Conservation (phyloP, 108 stramenopile species). For the Cyclotella distinguenda region DNA sequence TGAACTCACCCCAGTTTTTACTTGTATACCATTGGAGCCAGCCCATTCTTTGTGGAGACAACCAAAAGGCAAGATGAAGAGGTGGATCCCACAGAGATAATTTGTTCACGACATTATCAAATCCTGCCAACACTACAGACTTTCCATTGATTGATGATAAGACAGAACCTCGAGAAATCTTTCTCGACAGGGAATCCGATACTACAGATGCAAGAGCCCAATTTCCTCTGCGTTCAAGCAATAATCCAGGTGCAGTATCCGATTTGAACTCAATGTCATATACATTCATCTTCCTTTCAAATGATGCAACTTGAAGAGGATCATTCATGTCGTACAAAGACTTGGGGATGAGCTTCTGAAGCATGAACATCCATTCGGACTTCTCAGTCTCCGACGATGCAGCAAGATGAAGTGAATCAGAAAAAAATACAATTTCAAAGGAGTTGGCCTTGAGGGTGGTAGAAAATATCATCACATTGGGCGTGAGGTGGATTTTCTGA, state of each 20-base stretch:
- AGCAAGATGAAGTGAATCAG: slow-evolving; percentile 32
- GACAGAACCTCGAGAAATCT: slow-evolving; percentile 23
- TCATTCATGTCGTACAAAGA: slow-evolving; percentile 13
- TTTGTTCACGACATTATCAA: slow-evolving; percentile 14
- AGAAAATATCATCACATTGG: slow-evolving; percentile 29
- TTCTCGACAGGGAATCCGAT: slow-evolving; percentile 22
- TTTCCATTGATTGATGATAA: slow-evolving; percentile 12
- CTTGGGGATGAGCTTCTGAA: slow-evolving; percentile 20
- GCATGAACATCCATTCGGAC: slow-evolving; percentile 18
- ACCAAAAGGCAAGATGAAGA: slow-evolving; percentile 18
- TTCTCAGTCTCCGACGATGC: slow-evolving; percentile 13
- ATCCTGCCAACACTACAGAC: slow-evolving; percentile 21
- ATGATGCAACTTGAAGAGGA: slow-evolving; percentile 27
- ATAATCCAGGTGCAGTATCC: slow-evolving; percentile 19
- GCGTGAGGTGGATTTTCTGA: slow-evolving; percentile 7
- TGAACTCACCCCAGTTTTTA: slow-evolving; percentile 26
- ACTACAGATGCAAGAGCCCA: slow-evolving; percentile 34
- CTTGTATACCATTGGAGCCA: no score
- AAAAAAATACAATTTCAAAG: slow-evolving; percentile 37
- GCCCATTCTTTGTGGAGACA: slow-evolving; percentile 39
- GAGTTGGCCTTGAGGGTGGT: slow-evolving; percentile 22
- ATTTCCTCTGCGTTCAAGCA: slow-evolving; percentile 31
- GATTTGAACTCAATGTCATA: slow-evolving; percentile 20
- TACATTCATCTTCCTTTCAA: slow-evolving; percentile 17
- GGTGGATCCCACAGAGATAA: slow-evolving; percentile 26